These are phyloP conservation scores for Teunomyces stri DNA, from an alignment of 805 yeast genomes.

Conservation along the genomic window DNA sequence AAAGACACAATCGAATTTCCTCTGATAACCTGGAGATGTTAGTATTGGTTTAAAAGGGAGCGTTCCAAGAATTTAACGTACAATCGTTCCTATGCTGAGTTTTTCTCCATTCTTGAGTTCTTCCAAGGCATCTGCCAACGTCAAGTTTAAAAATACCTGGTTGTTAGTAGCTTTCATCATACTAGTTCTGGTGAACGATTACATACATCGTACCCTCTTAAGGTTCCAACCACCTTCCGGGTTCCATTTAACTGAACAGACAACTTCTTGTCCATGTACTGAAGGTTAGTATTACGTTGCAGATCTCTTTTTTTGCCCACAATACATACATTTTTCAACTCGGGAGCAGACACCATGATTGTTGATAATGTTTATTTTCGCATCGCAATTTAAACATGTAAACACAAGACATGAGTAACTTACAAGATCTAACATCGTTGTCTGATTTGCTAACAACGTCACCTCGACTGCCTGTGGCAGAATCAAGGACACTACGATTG, in stretches of 20 bases:
- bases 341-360: conserved; percentile 60
- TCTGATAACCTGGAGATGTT: conserved; percentile 49
- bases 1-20: conserved; percentile 77
- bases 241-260: conserved; percentile 75
- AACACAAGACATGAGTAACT: conserved; percentile 16
- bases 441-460: conserved; percentile 27
- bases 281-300: conserved; percentile 18
- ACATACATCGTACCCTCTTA: conserved; percentile 78
- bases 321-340: conserved; percentile 49
- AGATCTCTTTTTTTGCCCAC: not conserved
- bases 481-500: conserved; percentile 7
- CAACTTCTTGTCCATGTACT: conserved; percentile 79
- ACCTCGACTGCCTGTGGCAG: conserved; percentile 11
- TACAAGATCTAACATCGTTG: conserved; percentile 23
- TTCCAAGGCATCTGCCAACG: conserved; percentile 70
- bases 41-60: conserved; percentile 8
- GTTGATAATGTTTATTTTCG: not conserved
- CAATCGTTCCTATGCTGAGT: conserved; percentile 63
- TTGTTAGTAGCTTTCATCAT: conserved; percentile 15
- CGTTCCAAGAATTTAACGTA: conserved; percentile 14
- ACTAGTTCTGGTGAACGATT: conserved; percentile 5
- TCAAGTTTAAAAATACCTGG: conserved; percentile 64
- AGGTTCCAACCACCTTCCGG: conserved; percentile 72
- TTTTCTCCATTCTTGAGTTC: conserved; percentile 49
- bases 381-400: not conserved